Evolutionary conservation across 2,329 filamentous ascomycete genomes (phyloP).

Genomic region (Coniella vitis): DNA sequence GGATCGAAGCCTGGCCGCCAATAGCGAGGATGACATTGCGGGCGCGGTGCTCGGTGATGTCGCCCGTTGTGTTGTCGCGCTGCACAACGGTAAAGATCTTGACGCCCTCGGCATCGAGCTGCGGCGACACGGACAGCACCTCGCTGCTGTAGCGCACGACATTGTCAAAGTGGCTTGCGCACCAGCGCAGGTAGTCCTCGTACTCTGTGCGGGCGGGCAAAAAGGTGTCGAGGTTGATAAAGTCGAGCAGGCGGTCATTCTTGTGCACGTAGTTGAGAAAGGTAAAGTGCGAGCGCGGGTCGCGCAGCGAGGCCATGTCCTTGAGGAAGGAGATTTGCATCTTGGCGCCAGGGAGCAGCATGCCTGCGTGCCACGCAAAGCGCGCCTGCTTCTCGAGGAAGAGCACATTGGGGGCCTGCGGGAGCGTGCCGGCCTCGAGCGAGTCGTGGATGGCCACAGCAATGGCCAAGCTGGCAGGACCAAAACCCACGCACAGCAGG

Average conservation of each 20-base stretch:
- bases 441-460: conserved; percentile 83
- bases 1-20: conserved; percentile 62
- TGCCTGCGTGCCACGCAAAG: conserved; percentile 92
- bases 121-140: conserved; percentile 64
- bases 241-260: conserved; percentile 76
- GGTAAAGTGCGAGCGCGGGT: conserved; percentile 86
- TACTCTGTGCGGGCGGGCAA: conserved; percentile 81
- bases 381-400: conserved; percentile 80
- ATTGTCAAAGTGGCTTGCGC: conserved; percentile 69
- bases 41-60: conserved; percentile 44
- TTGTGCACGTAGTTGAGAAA: conserved; percentile 90
- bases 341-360: conserved; percentile 85
- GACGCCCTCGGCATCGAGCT: conserved; percentile 41
- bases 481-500: conserved; percentile 86
- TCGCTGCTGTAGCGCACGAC: conserved; percentile 71
- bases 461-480: conserved; percentile 82
- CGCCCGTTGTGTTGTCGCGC: conserved; percentile 52
- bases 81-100: conserved; percentile 63
- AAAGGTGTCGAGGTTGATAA: conserved; percentile 87
- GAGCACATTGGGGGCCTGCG: conserved; percentile 59
- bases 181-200: conserved; percentile 94
- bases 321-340: conserved; percentile 99
- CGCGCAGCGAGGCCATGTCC: conserved; percentile 81
- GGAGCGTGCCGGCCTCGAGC: conserved; percentile 45
- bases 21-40: conserved; percentile 59